These are phyloP conservation scores for Pleurotus giganteus DNA, from an alignment of 768 basidiomycete genomes.

Conservation along the genomic window DNA sequence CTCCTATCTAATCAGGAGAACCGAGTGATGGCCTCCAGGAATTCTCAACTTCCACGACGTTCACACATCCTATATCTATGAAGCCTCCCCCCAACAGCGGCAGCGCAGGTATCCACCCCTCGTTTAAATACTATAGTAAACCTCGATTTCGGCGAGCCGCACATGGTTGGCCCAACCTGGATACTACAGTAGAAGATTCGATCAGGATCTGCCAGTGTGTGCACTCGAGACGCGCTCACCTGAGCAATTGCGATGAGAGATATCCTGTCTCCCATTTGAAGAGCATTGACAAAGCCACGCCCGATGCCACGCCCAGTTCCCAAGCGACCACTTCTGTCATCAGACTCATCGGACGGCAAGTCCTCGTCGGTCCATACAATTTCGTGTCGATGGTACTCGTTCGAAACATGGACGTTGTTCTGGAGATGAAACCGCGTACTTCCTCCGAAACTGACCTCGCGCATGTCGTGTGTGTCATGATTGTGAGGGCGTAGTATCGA, in stretches of 20 bases:
- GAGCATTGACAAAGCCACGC: conserved; percentile 17
- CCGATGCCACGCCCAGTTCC: conserved; percentile 12
- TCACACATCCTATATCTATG: too few relatives aligned
- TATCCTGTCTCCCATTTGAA: conserved; percentile 21
- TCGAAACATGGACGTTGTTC: conserved; percentile 25
- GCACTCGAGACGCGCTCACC: conserved; percentile 14
- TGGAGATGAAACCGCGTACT: conserved; percentile 23
- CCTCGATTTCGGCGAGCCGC: too few relatives aligned
- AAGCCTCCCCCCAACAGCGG: too few relatives aligned
- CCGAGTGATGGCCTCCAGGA: too few relatives aligned
- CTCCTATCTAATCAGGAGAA: too few relatives aligned
- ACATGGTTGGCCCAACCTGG: too few relatives aligned
- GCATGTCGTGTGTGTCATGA: conserved; percentile 12
- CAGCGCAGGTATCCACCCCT: too few relatives aligned
- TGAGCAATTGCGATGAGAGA: conserved; percentile 25
- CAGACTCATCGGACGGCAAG: conserved; percentile 8
- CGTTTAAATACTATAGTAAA: too few relatives aligned
- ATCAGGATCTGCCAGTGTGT: too few relatives aligned
- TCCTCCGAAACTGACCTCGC: conserved; percentile 2
- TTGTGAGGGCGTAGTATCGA: conserved; percentile 21
- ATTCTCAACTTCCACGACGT: too few relatives aligned
- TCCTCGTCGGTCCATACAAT: conserved; percentile 22
- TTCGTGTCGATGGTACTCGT: conserved; percentile 15
- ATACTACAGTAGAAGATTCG: too few relatives aligned
- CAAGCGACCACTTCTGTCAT: conserved; percentile 12